phyloP scores from a whole-genome alignment of 805 yeast species.

The Kazachstania bromeliacearum region DNA sequence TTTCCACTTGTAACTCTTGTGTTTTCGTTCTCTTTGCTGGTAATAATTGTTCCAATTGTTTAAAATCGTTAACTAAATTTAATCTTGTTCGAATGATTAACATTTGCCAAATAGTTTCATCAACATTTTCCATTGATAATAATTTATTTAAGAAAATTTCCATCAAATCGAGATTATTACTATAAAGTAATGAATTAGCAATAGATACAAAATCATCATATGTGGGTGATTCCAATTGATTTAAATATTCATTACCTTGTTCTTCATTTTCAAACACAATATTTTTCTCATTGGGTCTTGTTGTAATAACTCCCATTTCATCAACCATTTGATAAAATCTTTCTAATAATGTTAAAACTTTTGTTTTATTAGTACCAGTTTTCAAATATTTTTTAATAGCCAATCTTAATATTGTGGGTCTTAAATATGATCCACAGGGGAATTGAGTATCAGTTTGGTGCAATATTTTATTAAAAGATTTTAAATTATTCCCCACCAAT shows the following conservation, averaged over 20 bases:
- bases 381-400: slow-evolving; percentile 30
- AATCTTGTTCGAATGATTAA: slow-evolving; percentile 20
- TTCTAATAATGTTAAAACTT: slow-evolving; percentile 29
- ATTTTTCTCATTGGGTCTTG: slow-evolving; percentile 1
- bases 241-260: slow-evolving; percentile 25
- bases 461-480: slow-evolving; percentile 31
- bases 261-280: slow-evolving; percentile 19
- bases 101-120: not conserved
- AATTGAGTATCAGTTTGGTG: slow-evolving; percentile 21
- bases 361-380: slow-evolving; percentile 15
- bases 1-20: not conserved
- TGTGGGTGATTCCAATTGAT: slow-evolving; percentile 21
- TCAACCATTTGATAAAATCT: slow-evolving; percentile 22
- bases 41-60: slow-evolving; percentile 2
- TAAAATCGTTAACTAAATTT: slow-evolving; percentile 10
- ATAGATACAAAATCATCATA: slow-evolving; percentile 22
- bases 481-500: slow-evolving; percentile 28
- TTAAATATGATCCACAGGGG: slow-evolving; percentile 23
- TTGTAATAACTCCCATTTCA: slow-evolving; percentile 14
- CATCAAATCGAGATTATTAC: slow-evolving; percentile 9
- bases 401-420: slow-evolving; percentile 30
- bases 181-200: slow-evolving; percentile 18
- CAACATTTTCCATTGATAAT: slow-evolving; percentile 13
- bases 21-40: not conserved
- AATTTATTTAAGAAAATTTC: slow-evolving; percentile 20